phyloP scores from a whole-genome alignment of 176 grass and related monocot species.

The Cenchrus fungigraminus region DNA sequence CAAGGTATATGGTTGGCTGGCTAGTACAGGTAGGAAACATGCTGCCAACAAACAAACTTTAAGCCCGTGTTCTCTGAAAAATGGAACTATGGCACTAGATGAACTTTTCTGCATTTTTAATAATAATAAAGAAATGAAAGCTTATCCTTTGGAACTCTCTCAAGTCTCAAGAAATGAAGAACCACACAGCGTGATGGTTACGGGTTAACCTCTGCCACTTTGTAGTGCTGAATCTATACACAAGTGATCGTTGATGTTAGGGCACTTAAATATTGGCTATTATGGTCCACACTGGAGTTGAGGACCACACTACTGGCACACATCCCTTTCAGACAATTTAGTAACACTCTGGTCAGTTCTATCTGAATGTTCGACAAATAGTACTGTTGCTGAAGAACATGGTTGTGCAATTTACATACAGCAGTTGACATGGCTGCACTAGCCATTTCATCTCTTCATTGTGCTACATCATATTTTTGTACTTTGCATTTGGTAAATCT shows the following conservation, averaged over 20 bases:
- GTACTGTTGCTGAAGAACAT: constrained; percentile 15
- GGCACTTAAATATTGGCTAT: constrained; percentile 16
- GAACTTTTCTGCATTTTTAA: neutral
- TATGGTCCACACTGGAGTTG: constrained; percentile 8
- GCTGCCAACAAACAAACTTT: neutral
- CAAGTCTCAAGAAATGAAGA: constrained; percentile 3
- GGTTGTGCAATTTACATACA: neutral
- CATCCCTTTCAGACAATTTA: constrained; percentile 38
- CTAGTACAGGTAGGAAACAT: neutral
- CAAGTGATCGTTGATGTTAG: constrained; percentile 28
- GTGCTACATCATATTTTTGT: neutral
- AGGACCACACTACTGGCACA: constrained; percentile 20
- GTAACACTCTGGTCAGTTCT: neutral
- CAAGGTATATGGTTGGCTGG: neutral
- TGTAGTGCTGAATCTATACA: constrained; percentile 34
- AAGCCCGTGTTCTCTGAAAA: neutral
- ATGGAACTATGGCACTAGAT: neutral
- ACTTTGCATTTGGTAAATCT: neutral
- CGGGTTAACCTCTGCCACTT: constrained; percentile 37
- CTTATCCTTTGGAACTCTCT: constrained; percentile 5
- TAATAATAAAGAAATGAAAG: neutral
- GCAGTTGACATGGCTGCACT: neutral
- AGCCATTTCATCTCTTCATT: constrained; percentile 5
- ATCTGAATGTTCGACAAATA: neutral
- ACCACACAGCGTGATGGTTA: constrained; percentile 36